Percentiles rank a stretch among this genome's conserved stretches.
Conservation (phyloP, 768 basidiomycete species). For the Hygrocybe coccinea region DNA sequence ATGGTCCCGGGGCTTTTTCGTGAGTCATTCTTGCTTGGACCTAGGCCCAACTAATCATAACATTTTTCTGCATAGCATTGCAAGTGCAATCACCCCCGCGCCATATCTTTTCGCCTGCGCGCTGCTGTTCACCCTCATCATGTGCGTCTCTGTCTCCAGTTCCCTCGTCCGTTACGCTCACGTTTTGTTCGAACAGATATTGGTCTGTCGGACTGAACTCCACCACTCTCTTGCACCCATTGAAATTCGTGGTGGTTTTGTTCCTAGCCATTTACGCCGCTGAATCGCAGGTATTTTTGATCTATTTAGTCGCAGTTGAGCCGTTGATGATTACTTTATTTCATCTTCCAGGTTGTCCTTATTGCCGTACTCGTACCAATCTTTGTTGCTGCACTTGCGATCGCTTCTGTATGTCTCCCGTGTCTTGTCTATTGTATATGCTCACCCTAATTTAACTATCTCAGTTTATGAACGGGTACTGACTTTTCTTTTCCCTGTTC, state of each 20-base stretch:
- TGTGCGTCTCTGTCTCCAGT: constrained; percentile 25
- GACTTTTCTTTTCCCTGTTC: not conserved
- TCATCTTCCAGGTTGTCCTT: constrained; percentile 17
- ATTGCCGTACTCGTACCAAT: constrained; percentile 50
- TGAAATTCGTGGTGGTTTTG: constrained; percentile 45
- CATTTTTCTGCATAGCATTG: constrained; percentile 22
- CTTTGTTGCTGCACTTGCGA: constrained; percentile 56
- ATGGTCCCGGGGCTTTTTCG: constrained; percentile 49
- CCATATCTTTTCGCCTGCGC: constrained; percentile 53
- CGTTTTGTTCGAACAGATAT: not conserved
- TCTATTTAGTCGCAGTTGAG: not conserved
- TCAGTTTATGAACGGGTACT: not conserved
- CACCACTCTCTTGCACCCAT: constrained; percentile 41
- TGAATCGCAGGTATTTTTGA: constrained; percentile 42
- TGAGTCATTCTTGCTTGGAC: not conserved
- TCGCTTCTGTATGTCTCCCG: constrained; percentile 32
- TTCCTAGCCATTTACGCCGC: constrained; percentile 51
- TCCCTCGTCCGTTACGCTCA: not conserved
- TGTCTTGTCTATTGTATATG: constrained; percentile 12
- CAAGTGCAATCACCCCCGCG: constrained; percentile 49
- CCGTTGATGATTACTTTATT: not conserved
- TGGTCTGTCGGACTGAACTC: constrained; percentile 42
- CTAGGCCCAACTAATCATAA: not conserved
- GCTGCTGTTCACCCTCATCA: constrained; percentile 45
- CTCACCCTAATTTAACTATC: not conserved